Evolutionary conservation across 257 asterid genomes (phyloP).

Genomic region (Primulina eburnea): DNA sequence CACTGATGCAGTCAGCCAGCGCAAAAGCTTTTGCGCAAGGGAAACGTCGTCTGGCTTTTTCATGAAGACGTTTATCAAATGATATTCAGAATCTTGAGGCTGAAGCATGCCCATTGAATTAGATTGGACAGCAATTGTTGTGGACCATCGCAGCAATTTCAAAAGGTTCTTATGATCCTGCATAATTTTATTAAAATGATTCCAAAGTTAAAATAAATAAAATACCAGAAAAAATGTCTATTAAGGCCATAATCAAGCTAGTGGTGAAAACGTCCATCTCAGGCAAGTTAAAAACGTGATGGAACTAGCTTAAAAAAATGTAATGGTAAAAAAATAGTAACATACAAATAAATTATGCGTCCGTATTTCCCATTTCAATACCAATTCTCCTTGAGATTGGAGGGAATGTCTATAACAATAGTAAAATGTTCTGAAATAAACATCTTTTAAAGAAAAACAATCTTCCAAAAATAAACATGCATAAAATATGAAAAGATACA

Average conservation of each 20-base stretch:
- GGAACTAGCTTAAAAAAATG: neutral
- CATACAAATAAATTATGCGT: neutral
- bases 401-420: neutral
- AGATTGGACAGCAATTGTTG: conserved; percentile 56
- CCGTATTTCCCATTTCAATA: neutral
- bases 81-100: conserved; percentile 31
- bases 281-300: neutral
- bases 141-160: conserved; percentile 70
- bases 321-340: neutral
- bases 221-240: neutral
- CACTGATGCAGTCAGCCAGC: conserved; percentile 84
- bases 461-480: neutral
- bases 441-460: neutral
- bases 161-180: conserved; percentile 62
- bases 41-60: conserved; percentile 43
- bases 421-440: neutral
- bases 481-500: neutral
- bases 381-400: neutral
- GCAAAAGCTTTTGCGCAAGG: conserved; percentile 64
- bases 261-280: neutral
- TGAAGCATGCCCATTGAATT: conserved; percentile 31
- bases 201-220: conserved; percentile 2
- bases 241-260: neutral
- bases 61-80: conserved; percentile 25
- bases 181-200: conserved; percentile 11